Base-by-base conservation (phyloP, 2,329 filamentous ascomycete species). In the Zymoseptoria tritici region DNA sequence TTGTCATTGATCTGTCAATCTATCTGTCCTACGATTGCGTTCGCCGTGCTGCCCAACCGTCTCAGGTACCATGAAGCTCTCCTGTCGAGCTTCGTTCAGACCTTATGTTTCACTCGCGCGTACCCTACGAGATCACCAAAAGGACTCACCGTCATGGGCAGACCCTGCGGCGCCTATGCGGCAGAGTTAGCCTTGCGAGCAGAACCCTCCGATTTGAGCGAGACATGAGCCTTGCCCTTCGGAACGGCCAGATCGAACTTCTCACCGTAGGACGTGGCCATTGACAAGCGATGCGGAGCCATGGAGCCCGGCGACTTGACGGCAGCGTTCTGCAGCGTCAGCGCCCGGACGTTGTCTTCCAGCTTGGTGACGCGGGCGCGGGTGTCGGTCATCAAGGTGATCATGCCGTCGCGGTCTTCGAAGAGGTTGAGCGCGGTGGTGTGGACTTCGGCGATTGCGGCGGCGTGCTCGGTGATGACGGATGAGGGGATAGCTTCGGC, bases 361-460 rank as follows among this genome's bases (percentile, higher is more conserved):
- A 68, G 51, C 16, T 62, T 59, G 11, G 49, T 49, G 53, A 66
- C 57, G 26, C 57, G 57, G 9, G 55, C 53, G 24, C 62, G 60
- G 56, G 57, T 52, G 6, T 64, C 60, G 11, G 59, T 46, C 50
- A 68, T 52, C 50, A 62, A 55, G 4, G 29, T 51, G 42, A 65
- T 19, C 46, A 67, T 60, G 16, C 60, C 63, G 46, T 68, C 67
- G 24, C 63, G 59, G 51, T 68, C 64, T 21, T 62, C 58, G 60
- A 66, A 68, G 20, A 68, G 60, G 49, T 65, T 60, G 51, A 31
- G 57, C 1, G 57, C 49, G 29, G 60, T 22, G 42, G 22, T 31
- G 16, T 22, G 24, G 4, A 24, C 54, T 11, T 56, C 11, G 6
- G 29, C 49, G 21, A 31, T 21, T 19, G 55, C 31, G 1, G 36